Conservation (phyloP, 1,284 basidiomycete species). For the Macrocybe sp. region DNA sequence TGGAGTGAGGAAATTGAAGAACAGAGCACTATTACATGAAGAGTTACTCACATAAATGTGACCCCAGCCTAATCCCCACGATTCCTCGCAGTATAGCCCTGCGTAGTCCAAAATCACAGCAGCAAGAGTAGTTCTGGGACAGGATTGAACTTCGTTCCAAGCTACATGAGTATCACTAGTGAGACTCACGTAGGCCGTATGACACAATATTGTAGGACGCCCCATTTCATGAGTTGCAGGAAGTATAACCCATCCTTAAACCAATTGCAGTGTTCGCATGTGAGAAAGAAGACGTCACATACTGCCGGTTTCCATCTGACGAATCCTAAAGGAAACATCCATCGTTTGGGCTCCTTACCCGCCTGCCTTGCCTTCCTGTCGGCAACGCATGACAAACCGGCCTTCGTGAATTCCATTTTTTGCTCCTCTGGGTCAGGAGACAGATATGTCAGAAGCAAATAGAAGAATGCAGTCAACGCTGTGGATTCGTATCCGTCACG, state of each 20-base stretch:
- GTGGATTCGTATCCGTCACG: constrained; percentile 69
- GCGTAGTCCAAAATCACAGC: constrained; percentile 63
- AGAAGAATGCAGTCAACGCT: constrained; percentile 74
- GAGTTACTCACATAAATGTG: constrained; percentile 54
- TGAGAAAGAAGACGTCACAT: constrained; percentile 9
- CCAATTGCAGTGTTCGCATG: not conserved
- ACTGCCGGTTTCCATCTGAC: constrained; percentile 60
- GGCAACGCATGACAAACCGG: constrained; percentile 48
- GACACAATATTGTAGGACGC: constrained; percentile 77
- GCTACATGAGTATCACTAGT: not conserved
- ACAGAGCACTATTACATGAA: not conserved
- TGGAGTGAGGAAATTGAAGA: constrained; percentile 17
- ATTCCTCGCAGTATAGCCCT: constrained; percentile 68
- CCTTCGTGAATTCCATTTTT: constrained; percentile 53
- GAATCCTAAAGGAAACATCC: constrained; percentile 69
- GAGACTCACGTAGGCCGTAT: constrained; percentile 52
- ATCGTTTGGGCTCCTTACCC: constrained; percentile 47
- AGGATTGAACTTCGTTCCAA: not conserved
- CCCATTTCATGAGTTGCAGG: constrained; percentile 77
- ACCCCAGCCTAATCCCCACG: constrained; percentile 66
- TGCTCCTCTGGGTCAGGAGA: constrained; percentile 62
- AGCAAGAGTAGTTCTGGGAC: constrained; percentile 50
- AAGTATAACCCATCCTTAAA: constrained; percentile 63
- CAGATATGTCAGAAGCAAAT: constrained; percentile 69
- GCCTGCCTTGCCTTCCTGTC: constrained; percentile 38